Evolutionary conservation across 2,329 filamentous ascomycete genomes (phyloP), one percentile per base, ranked within the genome.

Genomic region (Apiospora saccharicola): DNA sequence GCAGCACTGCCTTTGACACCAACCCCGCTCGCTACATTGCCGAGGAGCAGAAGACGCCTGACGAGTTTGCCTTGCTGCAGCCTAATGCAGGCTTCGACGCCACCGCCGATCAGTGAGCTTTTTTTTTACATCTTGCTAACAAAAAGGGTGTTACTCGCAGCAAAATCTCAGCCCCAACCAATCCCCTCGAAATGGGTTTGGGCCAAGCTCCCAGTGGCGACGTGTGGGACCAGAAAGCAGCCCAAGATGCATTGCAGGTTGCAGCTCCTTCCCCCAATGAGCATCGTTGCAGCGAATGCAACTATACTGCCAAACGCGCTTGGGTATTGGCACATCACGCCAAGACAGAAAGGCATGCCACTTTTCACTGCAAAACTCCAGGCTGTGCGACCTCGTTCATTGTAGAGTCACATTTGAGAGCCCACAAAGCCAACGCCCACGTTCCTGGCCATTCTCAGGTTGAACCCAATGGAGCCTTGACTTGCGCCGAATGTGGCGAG

Each of bases 101-200:
- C 57, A 14, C 70, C 37, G 47, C 61, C 70, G 75, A 79, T 73
- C 53, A 69, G 79, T 80, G 75, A 79, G 77, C 19, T 78, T 78
- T 80, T 79, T 78, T 64, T 64, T 64, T 64, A 75, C 22, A 61
- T 68, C 4, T 72, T 77, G 76, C 79, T 80, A 79, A 80, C 75
- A 80, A 80, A 78, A 76, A 80, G 78, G 79, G 78, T 79, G 78
- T n/a, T n/a, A n/a, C n/a, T n/a, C n/a, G n/a, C n/a, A n/a, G n/a
- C n/a, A n/a, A n/a, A n/a, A n/a, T n/a, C n/a, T n/a, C n/a, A n/a
- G n/a, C n/a, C n/a, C n/a, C n/a, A n/a, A n/a, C n/a, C n/a, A n/a
- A n/a, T n/a, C n/a, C n/a, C n/a, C n/a, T n/a, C n/a, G n/a, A n/a
- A n/a, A n/a, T n/a, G n/a, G n/a, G n/a, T n/a, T n/a, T 75, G 37